Evolutionary conservation across 768 basidiomycete genomes (phyloP), one percentile per base, ranked within the genome.

Genomic region (Infundibulicybe gibba): DNA sequence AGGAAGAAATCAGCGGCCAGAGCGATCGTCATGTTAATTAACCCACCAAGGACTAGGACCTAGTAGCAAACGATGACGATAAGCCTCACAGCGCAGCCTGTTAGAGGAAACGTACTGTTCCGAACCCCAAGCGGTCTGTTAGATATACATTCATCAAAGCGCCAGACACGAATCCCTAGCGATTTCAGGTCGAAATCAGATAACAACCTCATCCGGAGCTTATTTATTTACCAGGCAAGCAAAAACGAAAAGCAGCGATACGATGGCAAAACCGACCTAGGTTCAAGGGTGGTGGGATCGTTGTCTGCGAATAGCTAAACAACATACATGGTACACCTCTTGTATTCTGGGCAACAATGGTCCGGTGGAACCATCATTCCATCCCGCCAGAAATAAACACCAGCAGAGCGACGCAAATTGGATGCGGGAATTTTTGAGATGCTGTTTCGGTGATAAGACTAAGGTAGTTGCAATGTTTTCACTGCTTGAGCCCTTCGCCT

Each of bases 271-370:
- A 12, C 66, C 64, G 20, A 77, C 70, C 74, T 79, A 49, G 12
- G 19, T 8, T 3, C 35, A 38, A n/a, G n/a, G n/a, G 25, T 4
- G 8, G 4, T 25, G 25, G 8, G 3, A 3, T 4, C 4, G 8
- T 25, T 25, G 25, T 25, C 25, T 3, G 25, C 25, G 25, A 25
- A 25, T 8, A 25, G 25, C 25, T 8, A 25, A 25, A 25, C 3
- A 25, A 25, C n/a, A 25, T 8, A 25, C 80, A 32, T 6, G 45
- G 51, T 57, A 81, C 78, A 21, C 66, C 2, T 53, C 52, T 56
- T 83, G 81, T 20, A 85, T 75, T 10, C 73, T 65, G 1, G 82
- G 83, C 6, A 85, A 57, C n/a, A 85, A 58, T 3, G 84, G 81
- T 1, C 83, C 83, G 8, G 75, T 73, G 2, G 75, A 70, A 13